Evolutionary conservation across 352 stramenopile genomes (phyloP), one percentile per base, ranked within the genome.

Genomic region (Hyaloperonospora arabidopsidis): DNA sequence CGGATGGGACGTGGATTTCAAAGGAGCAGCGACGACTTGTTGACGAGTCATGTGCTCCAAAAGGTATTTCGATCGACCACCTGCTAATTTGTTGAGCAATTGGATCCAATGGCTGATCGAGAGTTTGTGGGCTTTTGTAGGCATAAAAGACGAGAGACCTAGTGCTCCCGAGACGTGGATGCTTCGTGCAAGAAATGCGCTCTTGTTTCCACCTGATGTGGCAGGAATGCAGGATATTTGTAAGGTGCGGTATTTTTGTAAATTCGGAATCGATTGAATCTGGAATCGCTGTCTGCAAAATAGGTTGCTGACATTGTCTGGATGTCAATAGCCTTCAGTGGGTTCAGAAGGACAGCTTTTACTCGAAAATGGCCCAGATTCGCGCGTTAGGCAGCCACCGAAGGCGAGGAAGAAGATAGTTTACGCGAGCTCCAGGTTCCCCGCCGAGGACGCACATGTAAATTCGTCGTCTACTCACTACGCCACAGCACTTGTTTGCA

Each of bases 371-470:
- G 61, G 58, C 13, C 41, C 40, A 10, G 72, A 63, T 14, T 38
- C 56, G 38, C 32, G 58, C 11, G 45, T 39, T 19, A 65, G 66
- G 48, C 62, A 57, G 2, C 67, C 66, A 15, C 43, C 70, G 6
- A 73, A 57, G 15, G 54, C 50, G 15, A 70, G 59, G 39, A 73
- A 76, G 55, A 63, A 64, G 49, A 93, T 69, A 0, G 68, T 93
- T 14, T 89, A 86, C 51, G 67, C 74, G 2, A 93, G 91, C 47
- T 90, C 83, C 10, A 70, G 83, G 22, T 91, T 93, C 48, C 65
- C 61, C 21, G 49, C 23, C 1, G 29, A 54, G 35, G 47, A 67
- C 47, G 32, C 39, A 10, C 29, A 63, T 40, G 71, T 78, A 67
- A 52, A 52, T 44, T 7, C 12, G 17, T 22, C 8, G 19, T n/a